Evolutionary conservation across 2,329 filamentous ascomycete species (phyloP).

Genomic region (Hansfordia pulvinata): DNA sequence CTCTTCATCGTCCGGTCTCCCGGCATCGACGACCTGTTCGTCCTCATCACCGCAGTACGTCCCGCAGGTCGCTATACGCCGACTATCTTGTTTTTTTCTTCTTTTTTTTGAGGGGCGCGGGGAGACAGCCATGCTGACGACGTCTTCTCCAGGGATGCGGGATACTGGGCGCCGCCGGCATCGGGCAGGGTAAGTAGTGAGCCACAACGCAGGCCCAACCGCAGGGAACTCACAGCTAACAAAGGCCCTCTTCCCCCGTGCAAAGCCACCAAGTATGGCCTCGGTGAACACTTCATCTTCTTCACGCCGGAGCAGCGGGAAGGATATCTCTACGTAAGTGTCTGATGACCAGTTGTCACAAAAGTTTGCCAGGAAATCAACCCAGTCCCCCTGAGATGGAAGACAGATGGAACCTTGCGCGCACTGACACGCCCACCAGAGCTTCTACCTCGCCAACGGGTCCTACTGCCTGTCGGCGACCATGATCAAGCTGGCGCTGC

Average conservation of each 20-base stretch:
- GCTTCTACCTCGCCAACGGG: slow-evolving; percentile 17
- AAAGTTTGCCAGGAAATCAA: neutral
- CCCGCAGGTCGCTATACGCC: too few species aligned
- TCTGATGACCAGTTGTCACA: neutral
- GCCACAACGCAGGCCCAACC: neutral
- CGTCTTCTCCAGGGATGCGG: slow-evolving; percentile 9
- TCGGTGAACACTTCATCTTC: slow-evolving; percentile 14
- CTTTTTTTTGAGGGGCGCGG: neutral
- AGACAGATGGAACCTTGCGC: slow-evolving; percentile 4
- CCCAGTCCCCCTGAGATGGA: slow-evolving; percentile 3
- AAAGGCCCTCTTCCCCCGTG: slow-evolving; percentile 5
- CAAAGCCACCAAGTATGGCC: slow-evolving; percentile 9
- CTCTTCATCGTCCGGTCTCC: slow-evolving; percentile 11
- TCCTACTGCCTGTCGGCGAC: slow-evolving; percentile 18
- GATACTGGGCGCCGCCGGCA: slow-evolving; percentile 11
- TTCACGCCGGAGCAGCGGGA: slow-evolving; percentile 7
- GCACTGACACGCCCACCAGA: slow-evolving; percentile 9
- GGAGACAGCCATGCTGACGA: neutral
- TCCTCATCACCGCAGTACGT: slow-evolving; percentile 17
- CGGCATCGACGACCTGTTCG: slow-evolving; percentile 22
- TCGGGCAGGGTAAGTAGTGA: slow-evolving; percentile 11
- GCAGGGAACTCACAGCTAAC: neutral
- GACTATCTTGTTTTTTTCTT: too few species aligned
- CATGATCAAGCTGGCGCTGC: slow-evolving; percentile 22
- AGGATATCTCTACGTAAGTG: slow-evolving; percentile 11